A percentile compares a stretch with the other conserved stretches of the same genome.
Evolutionary conservation across 306 rosid species (phyloP).

Genomic region (Urtica urens): DNA sequence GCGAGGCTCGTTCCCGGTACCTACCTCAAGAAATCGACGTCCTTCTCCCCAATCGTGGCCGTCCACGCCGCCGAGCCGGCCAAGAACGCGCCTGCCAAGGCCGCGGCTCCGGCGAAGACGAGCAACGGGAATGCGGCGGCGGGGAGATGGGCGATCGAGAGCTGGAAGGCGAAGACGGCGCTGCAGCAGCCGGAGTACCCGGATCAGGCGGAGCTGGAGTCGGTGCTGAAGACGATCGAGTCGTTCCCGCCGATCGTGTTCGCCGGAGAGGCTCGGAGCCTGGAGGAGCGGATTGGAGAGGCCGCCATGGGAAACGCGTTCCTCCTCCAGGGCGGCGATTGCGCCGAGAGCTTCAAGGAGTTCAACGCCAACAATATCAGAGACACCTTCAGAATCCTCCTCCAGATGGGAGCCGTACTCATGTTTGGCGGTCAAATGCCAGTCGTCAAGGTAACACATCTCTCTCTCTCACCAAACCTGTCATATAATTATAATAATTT

Average conservation of each 20-base stretch:
- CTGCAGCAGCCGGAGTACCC: conserved; percentile 88
- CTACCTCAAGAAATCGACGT: conserved; percentile 14
- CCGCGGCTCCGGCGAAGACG: conserved; percentile 7
- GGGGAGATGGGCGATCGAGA: conserved; percentile 49
- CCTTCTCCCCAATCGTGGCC: conserved; percentile 31
- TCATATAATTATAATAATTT: too few species aligned
- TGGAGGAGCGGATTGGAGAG: conserved; percentile 64
- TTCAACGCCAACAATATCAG: conserved; percentile 89
- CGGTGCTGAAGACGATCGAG: conserved; percentile 68
- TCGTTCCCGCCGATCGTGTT: conserved; percentile 92
- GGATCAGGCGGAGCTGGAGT: conserved; percentile 42
- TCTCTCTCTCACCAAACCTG: background rate
- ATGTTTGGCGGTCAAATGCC: conserved; percentile 99
- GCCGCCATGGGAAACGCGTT: conserved; percentile 93
- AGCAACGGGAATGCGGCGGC: conserved; percentile 22
- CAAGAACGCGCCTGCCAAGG: conserved; percentile 30
- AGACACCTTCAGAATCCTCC: conserved; percentile 79
- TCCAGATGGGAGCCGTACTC: conserved; percentile 87
- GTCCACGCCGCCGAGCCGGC: conserved; percentile 87
- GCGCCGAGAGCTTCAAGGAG: conserved; percentile 98
- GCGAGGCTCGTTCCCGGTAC: conserved; percentile 33
- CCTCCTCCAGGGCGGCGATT: conserved; percentile 83
- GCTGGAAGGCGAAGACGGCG: conserved; percentile 85
- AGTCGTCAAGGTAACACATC: conserved; percentile 52
- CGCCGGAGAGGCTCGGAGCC: conserved; percentile 82